These are phyloP conservation scores for Fraxinus baroniana DNA, from an alignment of 305 asterid genomes.

Conservation along the genomic window DNA sequence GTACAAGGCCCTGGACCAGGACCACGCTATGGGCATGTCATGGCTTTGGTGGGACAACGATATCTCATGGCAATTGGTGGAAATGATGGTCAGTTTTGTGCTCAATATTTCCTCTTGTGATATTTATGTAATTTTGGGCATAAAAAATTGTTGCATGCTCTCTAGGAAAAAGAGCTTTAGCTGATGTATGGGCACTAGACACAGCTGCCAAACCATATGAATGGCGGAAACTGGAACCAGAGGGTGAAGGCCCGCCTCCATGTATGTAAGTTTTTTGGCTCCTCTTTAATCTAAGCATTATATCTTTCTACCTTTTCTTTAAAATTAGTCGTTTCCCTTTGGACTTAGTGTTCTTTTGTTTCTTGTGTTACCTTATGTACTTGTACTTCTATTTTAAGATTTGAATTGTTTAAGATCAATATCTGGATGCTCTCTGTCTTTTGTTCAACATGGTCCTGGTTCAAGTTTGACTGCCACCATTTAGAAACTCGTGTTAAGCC, in stretches of 20 bases:
- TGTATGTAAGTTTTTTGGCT: slow-evolving; percentile 66
- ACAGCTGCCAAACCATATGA: slow-evolving; percentile 71
- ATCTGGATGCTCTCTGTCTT: neutral
- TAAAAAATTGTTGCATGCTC: slow-evolving; percentile 10
- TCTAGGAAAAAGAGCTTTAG: slow-evolving; percentile 93
- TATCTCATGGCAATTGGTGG: slow-evolving; percentile 99
- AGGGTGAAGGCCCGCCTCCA: slow-evolving; percentile 98
- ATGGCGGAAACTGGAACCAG: slow-evolving; percentile 61
- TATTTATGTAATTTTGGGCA: neutral
- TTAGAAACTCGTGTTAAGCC: neutral
- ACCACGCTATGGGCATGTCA: slow-evolving; percentile 98
- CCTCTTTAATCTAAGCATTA: neutral
- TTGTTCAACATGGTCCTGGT: neutral
- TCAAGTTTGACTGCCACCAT: neutral
- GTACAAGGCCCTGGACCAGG: slow-evolving; percentile 99
- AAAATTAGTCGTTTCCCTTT: neutral
- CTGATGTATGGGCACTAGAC: slow-evolving; percentile 77
- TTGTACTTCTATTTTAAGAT: neutral
- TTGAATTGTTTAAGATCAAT: neutral
- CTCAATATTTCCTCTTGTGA: neutral
- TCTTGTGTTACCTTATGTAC: neutral
- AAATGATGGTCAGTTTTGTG: slow-evolving; percentile 77
- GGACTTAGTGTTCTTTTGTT: neutral
- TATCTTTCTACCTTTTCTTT: neutral
- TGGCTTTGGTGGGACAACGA: slow-evolving; percentile 99